A percentile compares a stretch with the other conserved stretches of the same genome.
These are phyloP conservation scores for Ogataea paradorogensis DNA, from an alignment of 805 yeast genomes.

Conservation along the genomic window DNA sequence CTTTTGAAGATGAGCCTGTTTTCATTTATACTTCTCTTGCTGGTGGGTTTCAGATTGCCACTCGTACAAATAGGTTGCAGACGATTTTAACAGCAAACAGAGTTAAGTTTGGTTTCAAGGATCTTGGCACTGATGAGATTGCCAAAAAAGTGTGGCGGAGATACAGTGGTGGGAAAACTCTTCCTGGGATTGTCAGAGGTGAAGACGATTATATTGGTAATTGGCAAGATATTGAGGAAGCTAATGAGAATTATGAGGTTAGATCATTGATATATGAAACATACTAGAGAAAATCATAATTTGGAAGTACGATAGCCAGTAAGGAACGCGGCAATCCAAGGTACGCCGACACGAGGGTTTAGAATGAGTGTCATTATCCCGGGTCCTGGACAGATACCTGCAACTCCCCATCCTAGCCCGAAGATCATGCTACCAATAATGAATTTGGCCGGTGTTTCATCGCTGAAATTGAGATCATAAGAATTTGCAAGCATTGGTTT, in stretches of 20 bases:
- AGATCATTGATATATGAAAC: constrained; percentile 64
- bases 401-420: constrained; percentile 53
- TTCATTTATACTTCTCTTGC: constrained; percentile 83
- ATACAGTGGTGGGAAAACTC: constrained; percentile 62
- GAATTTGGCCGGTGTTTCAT: constrained; percentile 30
- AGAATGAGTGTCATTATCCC: constrained; percentile 35
- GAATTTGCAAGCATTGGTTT: constrained; percentile 21
- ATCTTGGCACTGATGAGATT: constrained; percentile 81
- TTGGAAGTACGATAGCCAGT: constrained; percentile 34
- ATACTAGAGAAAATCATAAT: constrained; percentile 31
- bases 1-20: constrained; percentile 55
- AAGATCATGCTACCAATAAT: constrained; percentile 43
- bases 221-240: constrained; percentile 81
- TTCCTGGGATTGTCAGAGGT: constrained; percentile 85
- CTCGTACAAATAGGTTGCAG: constrained; percentile 70
- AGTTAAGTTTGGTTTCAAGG: constrained; percentile 64
- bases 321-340: constrained; percentile 30
- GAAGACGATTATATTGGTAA: constrained; percentile 81
- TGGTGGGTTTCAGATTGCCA: constrained; percentile 77
- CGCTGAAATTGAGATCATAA: constrained; percentile 28
- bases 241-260: constrained; percentile 74
- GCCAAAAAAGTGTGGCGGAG: constrained; percentile 85
- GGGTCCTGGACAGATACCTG: constrained; percentile 56
- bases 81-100: constrained; percentile 75
- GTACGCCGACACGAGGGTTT: constrained; percentile 24